Evolutionary conservation across 345 rosid genomes (phyloP), one percentile per base, ranked within the genome.

Genomic region (Ricinus communis): DNA sequence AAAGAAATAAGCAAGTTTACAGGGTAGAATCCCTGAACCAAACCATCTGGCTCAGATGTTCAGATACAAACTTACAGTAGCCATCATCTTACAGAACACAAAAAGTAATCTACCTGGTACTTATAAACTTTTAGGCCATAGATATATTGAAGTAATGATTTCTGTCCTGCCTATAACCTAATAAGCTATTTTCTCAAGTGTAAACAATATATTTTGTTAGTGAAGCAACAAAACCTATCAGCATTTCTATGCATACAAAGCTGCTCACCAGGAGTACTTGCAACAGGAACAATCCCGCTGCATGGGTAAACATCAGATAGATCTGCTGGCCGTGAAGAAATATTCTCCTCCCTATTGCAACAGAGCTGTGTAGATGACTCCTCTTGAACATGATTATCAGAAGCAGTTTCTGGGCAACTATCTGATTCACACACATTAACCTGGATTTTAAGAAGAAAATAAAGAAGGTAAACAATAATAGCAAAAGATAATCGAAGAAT

Each of bases 221-320:
- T 38, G 53, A 43, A 59, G 40, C 43, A 66, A 9, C 38, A 38
- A 2, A 4, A 65, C 5, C 30, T 15, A 63, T 24, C 21, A 63
- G 16, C 53, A 5, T 22, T 24, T 33, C 3, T n/a, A 8, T 13
- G 27, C 40, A n/a, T 50, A 28, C 65, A 46, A 51, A 47, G 54
- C 36, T n/a, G 55, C 71, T 78, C 53, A 85, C 87, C 85, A 65
- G 71, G 27, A 74, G n/a, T 11, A 22, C 45, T 47, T 38, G 74
- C 82, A 68, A 63, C 69, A 41, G 45, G 57, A 67, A 36, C 53
- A 71, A 16, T 52, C 49, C 65, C 63, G 27, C 63, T 5, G 40
- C 19, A 45, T 51, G n/a, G 65, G 24, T 30, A 31, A 78, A 72
- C 74, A 64, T 77, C 78, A 65, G 70, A 31, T 40, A 50, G 85